Evolutionary conservation across 2,329 filamentous ascomycete species (phyloP).

Genomic region (Penicillium nordicum): DNA sequence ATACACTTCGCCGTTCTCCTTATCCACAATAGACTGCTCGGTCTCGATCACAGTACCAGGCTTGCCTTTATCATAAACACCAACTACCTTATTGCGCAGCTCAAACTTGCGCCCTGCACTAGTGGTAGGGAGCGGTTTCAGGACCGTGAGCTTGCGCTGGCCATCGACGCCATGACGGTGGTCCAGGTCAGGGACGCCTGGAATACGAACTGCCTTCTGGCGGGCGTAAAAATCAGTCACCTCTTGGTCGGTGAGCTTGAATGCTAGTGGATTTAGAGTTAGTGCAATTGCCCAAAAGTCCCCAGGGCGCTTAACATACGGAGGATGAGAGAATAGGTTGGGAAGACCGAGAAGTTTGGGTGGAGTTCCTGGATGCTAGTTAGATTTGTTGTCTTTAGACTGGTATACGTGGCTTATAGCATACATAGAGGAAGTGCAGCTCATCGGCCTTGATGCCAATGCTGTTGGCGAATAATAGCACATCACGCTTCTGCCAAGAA

Average conservation of each 20-base stretch:
- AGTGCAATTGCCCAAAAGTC: slow-evolving; percentile 29
- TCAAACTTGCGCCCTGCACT: slow-evolving; percentile 73
- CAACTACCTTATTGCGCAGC: slow-evolving; percentile 71
- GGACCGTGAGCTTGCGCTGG: slow-evolving; percentile 73
- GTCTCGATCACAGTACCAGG: slow-evolving; percentile 77
- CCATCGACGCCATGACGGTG: slow-evolving; percentile 73
- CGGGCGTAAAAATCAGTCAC: slow-evolving; percentile 80
- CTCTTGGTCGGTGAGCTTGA: slow-evolving; percentile 73
- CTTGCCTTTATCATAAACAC: slow-evolving; percentile 87
- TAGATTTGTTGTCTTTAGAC: not conserved
- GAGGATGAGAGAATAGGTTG: slow-evolving; percentile 80
- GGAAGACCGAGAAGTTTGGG: slow-evolving; percentile 81
- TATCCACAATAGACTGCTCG: slow-evolving; percentile 73
- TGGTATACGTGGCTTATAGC: slow-evolving; percentile 23
- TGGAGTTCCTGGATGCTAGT: slow-evolving; percentile 66
- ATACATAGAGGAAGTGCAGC: slow-evolving; percentile 86
- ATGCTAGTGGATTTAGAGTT: slow-evolving; percentile 49
- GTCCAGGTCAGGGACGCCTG: slow-evolving; percentile 74
- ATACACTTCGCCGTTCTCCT: slow-evolving; percentile 66
- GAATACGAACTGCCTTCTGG: slow-evolving; percentile 64
- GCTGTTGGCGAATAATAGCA: slow-evolving; percentile 83
- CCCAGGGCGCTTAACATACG: slow-evolving; percentile 48
- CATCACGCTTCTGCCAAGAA: slow-evolving; percentile 83
- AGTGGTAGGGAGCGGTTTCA: slow-evolving; percentile 69
- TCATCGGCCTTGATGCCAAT: slow-evolving; percentile 83